Conservation (phyloP, 495 filamentous ascomycete species). For the Trichoderma parareesei region DNA sequence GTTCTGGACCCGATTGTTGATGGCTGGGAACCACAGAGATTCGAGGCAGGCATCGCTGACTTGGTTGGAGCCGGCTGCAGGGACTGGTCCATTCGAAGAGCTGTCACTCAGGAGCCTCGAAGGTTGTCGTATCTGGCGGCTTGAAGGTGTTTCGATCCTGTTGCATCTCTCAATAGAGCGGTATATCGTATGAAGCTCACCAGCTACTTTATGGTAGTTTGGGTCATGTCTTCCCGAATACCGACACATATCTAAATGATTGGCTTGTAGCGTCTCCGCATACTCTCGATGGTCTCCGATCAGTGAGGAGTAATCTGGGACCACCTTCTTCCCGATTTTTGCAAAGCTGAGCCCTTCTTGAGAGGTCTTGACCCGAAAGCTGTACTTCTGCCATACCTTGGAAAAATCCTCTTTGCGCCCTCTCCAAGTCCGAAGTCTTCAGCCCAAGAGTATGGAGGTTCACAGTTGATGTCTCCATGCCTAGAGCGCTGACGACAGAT, state of each 20-base stretch:
- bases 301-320: constrained; percentile 22
- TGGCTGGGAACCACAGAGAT: neutral
- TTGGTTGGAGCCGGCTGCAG: neutral
- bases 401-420: constrained; percentile 17
- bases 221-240: constrained; percentile 19
- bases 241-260: constrained; percentile 26
- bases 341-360: constrained; percentile 17
- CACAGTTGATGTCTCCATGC: constrained; percentile 11
- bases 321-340: constrained; percentile 19
- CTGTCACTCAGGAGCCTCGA: neutral
- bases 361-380: constrained; percentile 20
- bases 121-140: neutral
- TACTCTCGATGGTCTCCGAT: constrained; percentile 20
- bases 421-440: constrained; percentile 14
- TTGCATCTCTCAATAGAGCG: constrained; percentile 1
- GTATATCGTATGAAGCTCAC: constrained; percentile 14
- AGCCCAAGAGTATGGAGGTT: constrained; percentile 15
- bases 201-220: constrained; percentile 20
- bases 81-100: neutral
- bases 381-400: constrained; percentile 14
- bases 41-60: neutral
- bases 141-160: neutral
- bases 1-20: neutral
- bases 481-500: constrained; percentile 8
- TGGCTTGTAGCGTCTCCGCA: constrained; percentile 19